Percentiles rank a stretch among this genome's conserved stretches.
These are phyloP conservation scores for Candida khao-thaluensis DNA, from an alignment of 805 yeast species.

Conservation along the genomic window DNA sequence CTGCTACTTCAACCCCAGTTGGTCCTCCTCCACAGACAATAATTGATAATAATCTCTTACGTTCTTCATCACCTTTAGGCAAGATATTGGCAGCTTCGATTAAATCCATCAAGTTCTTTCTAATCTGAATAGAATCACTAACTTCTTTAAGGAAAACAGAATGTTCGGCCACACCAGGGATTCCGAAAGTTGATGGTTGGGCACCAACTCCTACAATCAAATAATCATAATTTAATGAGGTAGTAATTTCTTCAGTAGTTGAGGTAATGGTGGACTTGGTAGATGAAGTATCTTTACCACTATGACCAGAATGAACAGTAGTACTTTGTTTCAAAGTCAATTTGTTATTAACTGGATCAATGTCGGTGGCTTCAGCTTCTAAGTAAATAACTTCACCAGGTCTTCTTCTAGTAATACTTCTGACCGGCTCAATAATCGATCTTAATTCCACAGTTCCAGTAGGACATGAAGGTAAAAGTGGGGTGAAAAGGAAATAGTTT, in stretches of 20 bases:
- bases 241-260: slow-evolving; percentile 42
- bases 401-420: slow-evolving; percentile 77
- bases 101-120: slow-evolving; percentile 79
- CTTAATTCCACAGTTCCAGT: slow-evolving; percentile 89
- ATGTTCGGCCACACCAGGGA: slow-evolving; percentile 88
- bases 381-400: slow-evolving; percentile 76
- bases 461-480: slow-evolving; percentile 92
- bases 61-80: slow-evolving; percentile 71
- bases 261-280: slow-evolving; percentile 40
- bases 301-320: slow-evolving; percentile 55
- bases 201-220: slow-evolving; percentile 94
- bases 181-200: slow-evolving; percentile 90
- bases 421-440: slow-evolving; percentile 91
- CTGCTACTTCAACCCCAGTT: slow-evolving; percentile 97
- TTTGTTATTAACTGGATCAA: slow-evolving; percentile 69
- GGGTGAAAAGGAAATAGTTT: slow-evolving; percentile 93
- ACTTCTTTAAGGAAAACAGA: slow-evolving; percentile 90
- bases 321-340: slow-evolving; percentile 63
- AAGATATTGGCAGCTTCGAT: slow-evolving; percentile 85
- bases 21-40: slow-evolving; percentile 99
- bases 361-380: slow-evolving; percentile 86
- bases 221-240: slow-evolving; percentile 67
- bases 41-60: slow-evolving; percentile 79
- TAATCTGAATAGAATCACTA: slow-evolving; percentile 79
- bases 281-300: slow-evolving; percentile 48